Base-by-base conservation (phyloP, 2,329 filamentous ascomycete species). In the Diaporthe sp. region DNA sequence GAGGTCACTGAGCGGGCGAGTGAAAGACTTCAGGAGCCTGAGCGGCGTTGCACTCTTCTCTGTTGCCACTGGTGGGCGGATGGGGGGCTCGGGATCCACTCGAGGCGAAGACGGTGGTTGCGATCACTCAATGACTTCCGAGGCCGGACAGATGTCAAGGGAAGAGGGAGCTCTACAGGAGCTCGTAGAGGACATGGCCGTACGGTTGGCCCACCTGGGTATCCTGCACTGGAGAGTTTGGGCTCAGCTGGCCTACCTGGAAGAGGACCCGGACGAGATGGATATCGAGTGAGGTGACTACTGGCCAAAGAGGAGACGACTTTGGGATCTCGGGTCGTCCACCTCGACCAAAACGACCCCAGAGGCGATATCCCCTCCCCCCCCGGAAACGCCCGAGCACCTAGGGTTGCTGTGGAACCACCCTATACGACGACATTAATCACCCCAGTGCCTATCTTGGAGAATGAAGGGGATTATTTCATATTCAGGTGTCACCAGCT, bases 171-270 rank as follows among this genome's bases (percentile, higher is more conserved):
- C 88, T 46, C 34, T 69, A 34, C 65, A 69, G n/a, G 65, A 69
- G 49, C 65, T 69, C 49, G 80, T 94, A 51, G 88, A 89, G 58
- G 92, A 95, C 75, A 91, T 98, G 82, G 92, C 94, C 1, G 93
- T 92, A 59, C 92, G 94, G 61, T 88, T 98, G 69, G 93, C 95
- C 8, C 96, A 98, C 81, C 91, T 98, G 59, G 92, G 94, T 19
- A 89, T 97, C 8, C 86, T 98, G 34, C 95, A 98, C 84, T 98
- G 96, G 95, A 90, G 94, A 67, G 93, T 98, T 4, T 98, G 96
- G 95, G 90, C 91, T 1, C 90, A 91, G 2, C 87, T 98, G 72
- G 91, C 94, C 17, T 98, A 98, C 81, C 78, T 85, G 19, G 83
- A 83, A 37, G 83, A 83, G 37, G 87, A 86, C 39, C 76, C 80